phyloP scores from a whole-genome alignment of 1,284 basidiomycete species.

The Coniferiporia weirii region DNA sequence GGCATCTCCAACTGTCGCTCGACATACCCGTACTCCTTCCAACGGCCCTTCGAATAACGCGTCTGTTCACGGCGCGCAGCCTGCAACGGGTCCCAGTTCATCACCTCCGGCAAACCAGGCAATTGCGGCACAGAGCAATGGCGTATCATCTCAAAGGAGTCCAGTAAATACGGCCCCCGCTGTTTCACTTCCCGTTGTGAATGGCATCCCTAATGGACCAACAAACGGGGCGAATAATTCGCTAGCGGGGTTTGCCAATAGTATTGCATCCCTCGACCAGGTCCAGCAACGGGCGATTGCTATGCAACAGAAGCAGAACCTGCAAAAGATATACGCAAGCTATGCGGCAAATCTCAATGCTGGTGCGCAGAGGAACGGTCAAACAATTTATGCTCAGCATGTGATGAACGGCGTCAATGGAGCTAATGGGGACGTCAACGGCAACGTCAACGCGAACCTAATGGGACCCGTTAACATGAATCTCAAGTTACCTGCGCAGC shows the following conservation, averaged over 20 bases:
- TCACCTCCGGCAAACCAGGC: slow-evolving; percentile 23
- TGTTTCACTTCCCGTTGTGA: background rate
- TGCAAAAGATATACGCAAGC: slow-evolving; percentile 44
- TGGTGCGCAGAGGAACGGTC: slow-evolving; percentile 28
- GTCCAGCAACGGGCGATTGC: slow-evolving; percentile 29
- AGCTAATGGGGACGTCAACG: slow-evolving; percentile 21
- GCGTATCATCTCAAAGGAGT: slow-evolving; percentile 1
- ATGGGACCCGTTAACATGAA: slow-evolving; percentile 31
- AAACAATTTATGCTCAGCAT: slow-evolving; percentile 24
- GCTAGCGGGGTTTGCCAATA: slow-evolving; percentile 5
- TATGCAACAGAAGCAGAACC: slow-evolving; percentile 51
- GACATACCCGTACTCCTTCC: slow-evolving; percentile 54
- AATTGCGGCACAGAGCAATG: background rate
- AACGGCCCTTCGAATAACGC: slow-evolving; percentile 37
- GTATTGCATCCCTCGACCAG: slow-evolving; percentile 29
- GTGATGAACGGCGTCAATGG: slow-evolving; percentile 4
- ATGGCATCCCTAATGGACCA: slow-evolving; percentile 8
- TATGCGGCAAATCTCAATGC: slow-evolving; percentile 19
- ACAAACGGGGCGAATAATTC: slow-evolving; percentile 8
- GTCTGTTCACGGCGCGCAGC: slow-evolving; percentile 25
- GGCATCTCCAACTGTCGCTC: slow-evolving; percentile 40
- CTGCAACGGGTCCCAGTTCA: slow-evolving; percentile 18
- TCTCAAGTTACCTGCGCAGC: slow-evolving; percentile 36
- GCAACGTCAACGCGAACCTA: slow-evolving; percentile 32
- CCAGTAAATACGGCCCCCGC: background rate